phyloP scores from a whole-genome alignment of 176 grass and related monocot genomes.

The Oryza rufipogon region DNA sequence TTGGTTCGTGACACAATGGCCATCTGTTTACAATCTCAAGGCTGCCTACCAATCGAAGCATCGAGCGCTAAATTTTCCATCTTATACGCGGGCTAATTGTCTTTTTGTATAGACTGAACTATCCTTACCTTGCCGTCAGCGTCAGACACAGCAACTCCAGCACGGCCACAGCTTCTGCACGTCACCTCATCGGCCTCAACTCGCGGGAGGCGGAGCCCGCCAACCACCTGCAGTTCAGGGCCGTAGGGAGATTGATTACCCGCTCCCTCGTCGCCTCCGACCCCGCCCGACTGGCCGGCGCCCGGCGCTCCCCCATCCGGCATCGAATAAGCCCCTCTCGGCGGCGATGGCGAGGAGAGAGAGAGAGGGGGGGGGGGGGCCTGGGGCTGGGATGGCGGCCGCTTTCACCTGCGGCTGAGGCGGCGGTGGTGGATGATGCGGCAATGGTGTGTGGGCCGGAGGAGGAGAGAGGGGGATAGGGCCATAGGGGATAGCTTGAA shows the following conservation, averaged over 20 bases:
- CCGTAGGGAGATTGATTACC: background rate
- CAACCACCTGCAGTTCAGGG: background rate
- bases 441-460: too few species aligned
- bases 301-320: background rate
- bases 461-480: too few species aligned
- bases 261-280: conserved; percentile 23
- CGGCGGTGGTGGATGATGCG: too few species aligned
- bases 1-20: too few species aligned
- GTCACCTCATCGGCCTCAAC: background rate
- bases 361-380: too few species aligned
- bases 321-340: too few species aligned
- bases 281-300: background rate
- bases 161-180: too few species aligned
- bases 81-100: background rate
- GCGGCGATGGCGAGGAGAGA: too few species aligned
- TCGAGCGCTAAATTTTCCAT: background rate
- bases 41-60: background rate
- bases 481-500: too few species aligned
- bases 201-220: background rate
- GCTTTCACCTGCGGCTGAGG: background rate
- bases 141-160: background rate
- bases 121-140: background rate
- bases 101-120: background rate
- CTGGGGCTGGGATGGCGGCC: background rate
- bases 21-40: background rate